A percentile compares a stretch with the other conserved stretches of the same genome.
phyloP scores from a whole-genome alignment of 345 rosid species.

The Bruguiera gymnorhiza region DNA sequence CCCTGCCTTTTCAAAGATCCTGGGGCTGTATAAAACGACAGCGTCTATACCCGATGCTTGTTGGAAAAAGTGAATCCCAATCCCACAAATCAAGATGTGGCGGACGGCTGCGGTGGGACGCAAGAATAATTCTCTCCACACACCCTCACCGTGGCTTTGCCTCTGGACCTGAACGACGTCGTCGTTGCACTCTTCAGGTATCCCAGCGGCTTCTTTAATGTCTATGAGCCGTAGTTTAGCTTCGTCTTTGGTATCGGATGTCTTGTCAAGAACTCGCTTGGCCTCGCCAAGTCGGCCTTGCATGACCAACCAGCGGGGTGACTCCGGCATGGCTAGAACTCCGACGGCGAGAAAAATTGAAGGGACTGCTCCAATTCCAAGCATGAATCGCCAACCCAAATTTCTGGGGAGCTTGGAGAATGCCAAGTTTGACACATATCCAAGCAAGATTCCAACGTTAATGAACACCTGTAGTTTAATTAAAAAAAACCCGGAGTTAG shows the following conservation, averaged over 20 bases:
- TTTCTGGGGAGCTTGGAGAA: not conserved
- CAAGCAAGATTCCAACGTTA: not conserved
- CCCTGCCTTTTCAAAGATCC: slow-evolving; percentile 16
- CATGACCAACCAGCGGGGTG: slow-evolving; percentile 19
- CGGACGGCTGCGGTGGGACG: slow-evolving; percentile 13
- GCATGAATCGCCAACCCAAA: slow-evolving; percentile 19
- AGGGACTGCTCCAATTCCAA: slow-evolving; percentile 15
- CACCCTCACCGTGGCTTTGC: slow-evolving; percentile 12
- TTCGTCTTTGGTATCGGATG: slow-evolving; percentile 4
- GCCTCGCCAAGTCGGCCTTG: slow-evolving; percentile 19
- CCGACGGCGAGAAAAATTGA: slow-evolving; percentile 10
- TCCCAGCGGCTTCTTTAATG: slow-evolving; percentile 19
- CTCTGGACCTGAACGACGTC: slow-evolving; percentile 7
- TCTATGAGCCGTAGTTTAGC: slow-evolving; percentile 13
- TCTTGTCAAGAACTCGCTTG: slow-evolving; percentile 16
- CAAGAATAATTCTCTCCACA: slow-evolving; percentile 11
- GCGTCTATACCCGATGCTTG: slow-evolving; percentile 2
- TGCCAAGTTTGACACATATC: slow-evolving; percentile 1
- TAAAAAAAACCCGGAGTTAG: not conserved
- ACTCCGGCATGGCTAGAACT: slow-evolving; percentile 21
- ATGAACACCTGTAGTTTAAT: not conserved
- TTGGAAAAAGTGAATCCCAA: slow-evolving; percentile 15
- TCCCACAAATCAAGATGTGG: slow-evolving; percentile 10
- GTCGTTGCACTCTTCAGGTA: slow-evolving; percentile 6
- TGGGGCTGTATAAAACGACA: not conserved